Conservation (phyloP, 441 rosid species). For the Jatropha podagrica region DNA sequence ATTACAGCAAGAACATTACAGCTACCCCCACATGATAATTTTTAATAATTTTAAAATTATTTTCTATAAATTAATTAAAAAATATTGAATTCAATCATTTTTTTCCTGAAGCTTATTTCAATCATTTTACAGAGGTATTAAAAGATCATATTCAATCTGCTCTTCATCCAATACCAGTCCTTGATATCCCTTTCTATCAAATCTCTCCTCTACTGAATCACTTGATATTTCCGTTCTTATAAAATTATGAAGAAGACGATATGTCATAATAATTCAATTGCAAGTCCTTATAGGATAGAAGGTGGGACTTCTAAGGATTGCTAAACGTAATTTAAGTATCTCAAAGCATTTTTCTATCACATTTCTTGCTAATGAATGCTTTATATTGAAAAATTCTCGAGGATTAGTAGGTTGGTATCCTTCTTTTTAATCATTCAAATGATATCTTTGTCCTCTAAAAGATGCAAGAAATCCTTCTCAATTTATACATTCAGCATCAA, state of each 20-base stretch:
- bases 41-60: too few relatives aligned
- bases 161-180: not conserved
- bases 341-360: not conserved
- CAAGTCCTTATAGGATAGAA: not conserved
- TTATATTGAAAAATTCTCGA: not conserved
- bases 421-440: not conserved
- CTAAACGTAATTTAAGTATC: not conserved
- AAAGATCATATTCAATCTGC: too few relatives aligned
- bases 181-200: not conserved
- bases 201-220: not conserved
- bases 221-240: not conserved
- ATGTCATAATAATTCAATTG: not conserved
- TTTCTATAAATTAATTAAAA: too few relatives aligned
- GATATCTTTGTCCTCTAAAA: not conserved
- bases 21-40: too few relatives aligned
- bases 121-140: too few relatives aligned
- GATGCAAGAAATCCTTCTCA: not conserved
- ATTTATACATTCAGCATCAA: not conserved
- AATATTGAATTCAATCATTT: too few relatives aligned
- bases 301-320: not conserved
- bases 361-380: not conserved
- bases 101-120: too few relatives aligned
- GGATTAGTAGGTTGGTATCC: not conserved
- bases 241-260: not conserved
- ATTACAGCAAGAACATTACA: not conserved